phyloP scores from a whole-genome alignment of 2,329 filamentous ascomycete species.

The Calonectria naviculata region DNA sequence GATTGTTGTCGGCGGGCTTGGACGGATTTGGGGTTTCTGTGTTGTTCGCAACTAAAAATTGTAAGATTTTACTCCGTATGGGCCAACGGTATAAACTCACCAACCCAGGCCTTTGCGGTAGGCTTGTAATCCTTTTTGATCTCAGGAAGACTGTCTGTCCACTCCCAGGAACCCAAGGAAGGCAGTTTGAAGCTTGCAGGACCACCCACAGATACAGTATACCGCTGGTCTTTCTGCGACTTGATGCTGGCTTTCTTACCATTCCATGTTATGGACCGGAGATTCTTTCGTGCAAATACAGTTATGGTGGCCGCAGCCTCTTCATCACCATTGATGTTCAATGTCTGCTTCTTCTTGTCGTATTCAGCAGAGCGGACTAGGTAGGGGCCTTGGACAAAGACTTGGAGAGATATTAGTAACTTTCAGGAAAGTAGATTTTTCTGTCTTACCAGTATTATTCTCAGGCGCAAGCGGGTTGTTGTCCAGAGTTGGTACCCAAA shows the following conservation, averaged over 20 bases:
- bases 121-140: constrained; percentile 54
- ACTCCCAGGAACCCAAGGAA: constrained; percentile 57
- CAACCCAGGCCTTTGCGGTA: constrained; percentile 54
- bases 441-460: constrained; percentile 54
- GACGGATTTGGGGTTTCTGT: constrained; percentile 59
- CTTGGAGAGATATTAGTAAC: constrained; percentile 37
- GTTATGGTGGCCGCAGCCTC: constrained; percentile 54
- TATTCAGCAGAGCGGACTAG: constrained; percentile 59
- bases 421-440: rapidly evolving
- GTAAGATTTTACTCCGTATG: too few species aligned
- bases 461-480: constrained; percentile 57
- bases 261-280: constrained; percentile 63
- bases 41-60: constrained; percentile 54
- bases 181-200: constrained; percentile 50
- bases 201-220: constrained; percentile 41
- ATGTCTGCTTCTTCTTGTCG: constrained; percentile 43
- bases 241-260: constrained; percentile 49
- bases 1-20: constrained; percentile 60
- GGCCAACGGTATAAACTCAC: constrained; percentile 31
- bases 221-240: constrained; percentile 40
- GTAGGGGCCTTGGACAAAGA: constrained; percentile 63
- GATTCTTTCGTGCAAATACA: constrained; percentile 58
- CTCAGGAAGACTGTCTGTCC: constrained; percentile 61
- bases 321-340: constrained; percentile 58
- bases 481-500: constrained; percentile 65